phyloP scores from a whole-genome alignment of 164 flowering plant genomes.

The Aristolochia fimbriata region DNA sequence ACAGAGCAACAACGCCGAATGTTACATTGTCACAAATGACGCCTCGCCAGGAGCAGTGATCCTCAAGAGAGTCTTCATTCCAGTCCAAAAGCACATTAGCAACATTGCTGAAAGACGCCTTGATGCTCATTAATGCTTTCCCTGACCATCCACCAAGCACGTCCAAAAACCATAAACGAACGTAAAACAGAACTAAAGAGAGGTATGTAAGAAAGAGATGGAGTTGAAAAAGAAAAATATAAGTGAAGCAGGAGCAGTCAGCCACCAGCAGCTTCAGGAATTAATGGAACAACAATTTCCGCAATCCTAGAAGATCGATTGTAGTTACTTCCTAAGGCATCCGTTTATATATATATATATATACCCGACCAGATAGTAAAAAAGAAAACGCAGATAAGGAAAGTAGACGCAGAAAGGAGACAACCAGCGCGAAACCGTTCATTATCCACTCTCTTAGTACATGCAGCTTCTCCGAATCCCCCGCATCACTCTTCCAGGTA shows the following conservation, averaged over 20 bases:
- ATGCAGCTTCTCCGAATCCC: neutral
- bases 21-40: constrained; percentile 58
- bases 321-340: no score
- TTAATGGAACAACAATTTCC: no score
- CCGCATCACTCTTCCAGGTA: neutral
- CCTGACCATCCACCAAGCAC: constrained; percentile 26
- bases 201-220: neutral
- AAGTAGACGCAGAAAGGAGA: no score
- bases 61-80: constrained; percentile 45
- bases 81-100: constrained; percentile 75
- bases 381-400: no score
- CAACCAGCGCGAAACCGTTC: neutral
- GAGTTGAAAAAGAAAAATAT: no score
- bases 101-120: constrained; percentile 63
- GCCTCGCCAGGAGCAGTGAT: constrained; percentile 88
- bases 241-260: no score
- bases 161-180: neutral
- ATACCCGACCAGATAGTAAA: no score
- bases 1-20: constrained; percentile 64
- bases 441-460: neutral
- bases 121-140: constrained; percentile 57
- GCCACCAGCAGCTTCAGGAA: no score
- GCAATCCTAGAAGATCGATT: no score
- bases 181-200: neutral
- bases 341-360: no score